Conservation (phyloP, 768 basidiomycete genomes). For the Terana coerulea region DNA sequence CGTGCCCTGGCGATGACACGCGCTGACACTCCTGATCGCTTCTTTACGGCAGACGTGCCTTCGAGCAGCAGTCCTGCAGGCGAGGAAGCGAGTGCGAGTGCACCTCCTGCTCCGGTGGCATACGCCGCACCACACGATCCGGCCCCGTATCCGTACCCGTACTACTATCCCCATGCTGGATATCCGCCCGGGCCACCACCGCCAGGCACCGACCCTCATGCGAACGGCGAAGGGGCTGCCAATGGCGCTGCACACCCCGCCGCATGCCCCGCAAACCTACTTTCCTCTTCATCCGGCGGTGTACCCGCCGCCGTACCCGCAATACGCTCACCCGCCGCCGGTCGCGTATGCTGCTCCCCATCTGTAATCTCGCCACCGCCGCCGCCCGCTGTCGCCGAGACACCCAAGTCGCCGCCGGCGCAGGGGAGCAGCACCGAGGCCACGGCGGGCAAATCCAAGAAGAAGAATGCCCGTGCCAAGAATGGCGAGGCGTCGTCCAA, state of each 20-base stretch:
- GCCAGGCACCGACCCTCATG: conserved; percentile 35
- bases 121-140: conserved; percentile 16
- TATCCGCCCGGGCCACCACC: conserved; percentile 41
- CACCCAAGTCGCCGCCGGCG: conserved; percentile 8
- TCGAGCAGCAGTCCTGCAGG: conserved; percentile 1
- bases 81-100: conserved; percentile 5
- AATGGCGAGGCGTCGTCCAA: conserved; percentile 27
- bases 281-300: conserved; percentile 36
- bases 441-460: conserved; percentile 23
- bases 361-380: conserved; percentile 14
- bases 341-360: conserved; percentile 19
- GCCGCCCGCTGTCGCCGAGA: too few relatives aligned
- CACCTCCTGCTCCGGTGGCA: conserved; percentile 10
- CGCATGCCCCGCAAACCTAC: conserved; percentile 31
- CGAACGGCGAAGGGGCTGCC: conserved; percentile 28
- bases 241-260: conserved; percentile 28
- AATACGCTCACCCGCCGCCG: conserved; percentile 21
- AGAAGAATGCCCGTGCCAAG: conserved; percentile 23
- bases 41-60: conserved; percentile 2
- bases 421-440: conserved; percentile 19
- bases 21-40: neutral
- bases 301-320: conserved; percentile 36
- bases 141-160: conserved; percentile 44
- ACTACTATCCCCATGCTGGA: conserved; percentile 42
- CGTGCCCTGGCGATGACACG: conserved; percentile 15